Evolutionary conservation across 1,284 basidiomycete genomes (phyloP).

Genomic region (Pholiota adiposa): DNA sequence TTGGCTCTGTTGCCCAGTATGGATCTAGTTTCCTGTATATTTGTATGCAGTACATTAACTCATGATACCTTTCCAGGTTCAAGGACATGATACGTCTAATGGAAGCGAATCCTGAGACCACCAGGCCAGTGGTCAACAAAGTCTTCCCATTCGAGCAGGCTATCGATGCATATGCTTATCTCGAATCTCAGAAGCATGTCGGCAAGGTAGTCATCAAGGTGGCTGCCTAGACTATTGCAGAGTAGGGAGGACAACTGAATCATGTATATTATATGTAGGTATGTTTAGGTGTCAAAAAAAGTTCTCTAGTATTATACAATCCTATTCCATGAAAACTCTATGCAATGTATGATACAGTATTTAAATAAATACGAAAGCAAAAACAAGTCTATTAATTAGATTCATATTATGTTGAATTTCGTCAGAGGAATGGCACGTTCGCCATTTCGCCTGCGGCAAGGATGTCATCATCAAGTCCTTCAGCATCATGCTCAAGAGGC

Average conservation of each 20-base stretch:
- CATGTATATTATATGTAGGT: not conserved
- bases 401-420: not conserved
- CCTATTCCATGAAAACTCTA: not conserved
- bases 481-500: conserved; percentile 28
- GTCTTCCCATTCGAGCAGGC: conserved; percentile 55
- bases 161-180: conserved; percentile 48
- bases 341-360: not conserved
- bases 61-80: conserved; percentile 22
- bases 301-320: not conserved
- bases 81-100: conserved; percentile 39
- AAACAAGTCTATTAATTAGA: not conserved
- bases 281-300: not conserved
- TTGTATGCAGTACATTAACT: too few species aligned
- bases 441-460: conserved; percentile 85
- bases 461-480: conserved; percentile 79
- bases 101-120: conserved; percentile 38
- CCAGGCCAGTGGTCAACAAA: conserved; percentile 53
- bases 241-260: not conserved
- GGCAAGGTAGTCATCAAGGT: conserved; percentile 55
- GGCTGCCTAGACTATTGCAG: not conserved
- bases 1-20: conserved; percentile 32
- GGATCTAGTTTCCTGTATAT: conserved; percentile 9
- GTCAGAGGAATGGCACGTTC: conserved; percentile 75
- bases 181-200: conserved; percentile 49
- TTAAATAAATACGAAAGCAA: not conserved